Evolutionary conservation across 78 protist genomes (phyloP), one percentile per base, ranked within the genome.

Genomic region (Mastigamoeba balamuthi): DNA sequence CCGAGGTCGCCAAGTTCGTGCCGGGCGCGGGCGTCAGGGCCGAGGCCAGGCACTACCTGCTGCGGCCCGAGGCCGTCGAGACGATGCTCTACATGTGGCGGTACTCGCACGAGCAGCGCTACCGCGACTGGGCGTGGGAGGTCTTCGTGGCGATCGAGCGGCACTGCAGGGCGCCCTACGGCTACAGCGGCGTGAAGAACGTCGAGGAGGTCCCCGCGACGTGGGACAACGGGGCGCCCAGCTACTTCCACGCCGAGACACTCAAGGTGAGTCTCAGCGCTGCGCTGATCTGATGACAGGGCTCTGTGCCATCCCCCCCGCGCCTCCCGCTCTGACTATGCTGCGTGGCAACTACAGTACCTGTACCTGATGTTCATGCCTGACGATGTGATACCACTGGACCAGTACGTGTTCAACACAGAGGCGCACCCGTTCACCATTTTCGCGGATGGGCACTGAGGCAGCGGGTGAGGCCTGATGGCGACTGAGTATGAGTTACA

Each of bases 401-500:
- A 77, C 17, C 7, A 87, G 66, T 86, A 40, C 33, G 95, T 91
- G 28, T 74, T 91, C 83, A 91, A 76, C 79, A 91, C 95, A 4
- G 95, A 91, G 75, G 95, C 91, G 30, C 95, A 91, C 35, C 92
- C 93, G 23, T 68, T 91, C 37, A 23, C 25, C 7, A 29, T 65
- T 27, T 66, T 66, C n/a, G n/a, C n/a, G n/a, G n/a, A n/a, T n/a
- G n/a, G n/a, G n/a, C n/a, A n/a, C n/a, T n/a, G n/a, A n/a, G n/a
- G n/a, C n/a, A n/a, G n/a, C n/a, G n/a, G n/a, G n/a, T n/a, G n/a
- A n/a, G n/a, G n/a, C n/a, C n/a, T n/a, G n/a, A n/a, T n/a, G n/a
- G n/a, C n/a, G n/a, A n/a, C n/a, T n/a, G n/a, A n/a, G n/a, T n/a
- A n/a, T n/a, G n/a, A n/a, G n/a, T n/a, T n/a, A n/a, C n/a, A n/a